Conservation (phyloP, 1,139 yeast genomes). For the Magnusiomyces paraingens region DNA sequence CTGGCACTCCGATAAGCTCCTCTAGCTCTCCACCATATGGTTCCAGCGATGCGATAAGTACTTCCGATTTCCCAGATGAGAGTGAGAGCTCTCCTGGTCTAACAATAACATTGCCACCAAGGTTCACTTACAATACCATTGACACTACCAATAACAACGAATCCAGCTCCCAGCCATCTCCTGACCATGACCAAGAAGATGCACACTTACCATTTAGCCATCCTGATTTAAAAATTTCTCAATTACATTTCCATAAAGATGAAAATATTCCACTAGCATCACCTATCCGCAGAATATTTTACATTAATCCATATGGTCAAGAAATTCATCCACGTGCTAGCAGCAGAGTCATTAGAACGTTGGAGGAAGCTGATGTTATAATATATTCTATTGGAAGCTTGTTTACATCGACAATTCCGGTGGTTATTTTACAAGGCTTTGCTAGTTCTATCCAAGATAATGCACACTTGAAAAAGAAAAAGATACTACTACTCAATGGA, state of each 20-base stretch:
- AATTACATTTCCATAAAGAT: constrained; percentile 55
- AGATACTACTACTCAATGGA: constrained; percentile 57
- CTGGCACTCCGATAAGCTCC: neutral
- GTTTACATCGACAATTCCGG: constrained; percentile 80
- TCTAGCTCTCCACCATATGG: neutral
- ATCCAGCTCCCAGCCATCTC: constrained; percentile 2
- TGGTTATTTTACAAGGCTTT: constrained; percentile 64
- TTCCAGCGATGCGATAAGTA: neutral
- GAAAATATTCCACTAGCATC: constrained; percentile 56
- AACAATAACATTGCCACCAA: neutral
- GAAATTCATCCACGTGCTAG: constrained; percentile 79
- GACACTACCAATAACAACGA: neutral
- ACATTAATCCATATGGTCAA: constrained; percentile 83
- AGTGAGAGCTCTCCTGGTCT: neutral
- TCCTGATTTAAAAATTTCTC: constrained; percentile 70
- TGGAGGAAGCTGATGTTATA: constrained; percentile 45
- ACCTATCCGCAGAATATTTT: constrained; percentile 67
- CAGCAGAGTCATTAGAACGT: constrained; percentile 49
- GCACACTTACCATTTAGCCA: constrained; percentile 72
- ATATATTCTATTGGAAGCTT: constrained; percentile 82
- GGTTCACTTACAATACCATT: neutral
- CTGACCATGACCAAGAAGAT: constrained; percentile 41
- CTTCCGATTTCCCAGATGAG: neutral
- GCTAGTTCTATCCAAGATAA: constrained; percentile 41
- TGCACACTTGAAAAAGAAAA: constrained; percentile 33